phyloP scores from a whole-genome alignment of 352 stramenopile species.

The Phytophthora podocarpi region DNA sequence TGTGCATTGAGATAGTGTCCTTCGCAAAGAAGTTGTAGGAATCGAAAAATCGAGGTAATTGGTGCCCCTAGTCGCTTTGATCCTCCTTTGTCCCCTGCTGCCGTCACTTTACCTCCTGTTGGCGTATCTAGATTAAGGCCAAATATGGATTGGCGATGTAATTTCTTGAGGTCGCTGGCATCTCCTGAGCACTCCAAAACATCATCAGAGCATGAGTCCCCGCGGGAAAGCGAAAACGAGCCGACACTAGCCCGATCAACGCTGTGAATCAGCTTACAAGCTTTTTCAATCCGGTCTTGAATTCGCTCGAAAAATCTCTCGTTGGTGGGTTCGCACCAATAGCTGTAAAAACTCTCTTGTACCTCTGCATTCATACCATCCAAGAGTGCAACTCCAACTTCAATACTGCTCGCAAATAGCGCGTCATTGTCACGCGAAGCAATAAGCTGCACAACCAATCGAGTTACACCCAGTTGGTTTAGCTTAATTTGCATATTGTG shows the following conservation, averaged over 20 bases:
- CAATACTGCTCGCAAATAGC: slow-evolving; percentile 61
- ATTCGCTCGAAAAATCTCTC: slow-evolving; percentile 59
- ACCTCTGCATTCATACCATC: slow-evolving; percentile 83
- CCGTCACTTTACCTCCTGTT: not conserved
- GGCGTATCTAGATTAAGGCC: slow-evolving; percentile 11
- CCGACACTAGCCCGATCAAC: slow-evolving; percentile 32
- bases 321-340: slow-evolving; percentile 44
- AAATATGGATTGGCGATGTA: slow-evolving; percentile 27
- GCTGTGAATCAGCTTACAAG: slow-evolving; percentile 46
- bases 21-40: slow-evolving; percentile 76
- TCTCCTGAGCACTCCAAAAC: slow-evolving; percentile 1
- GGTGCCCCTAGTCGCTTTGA: slow-evolving; percentile 25
- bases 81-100: slow-evolving; percentile 10
- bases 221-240: not conserved
- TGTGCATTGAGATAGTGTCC: slow-evolving; percentile 74
- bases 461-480: slow-evolving; percentile 62
- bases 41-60: slow-evolving; percentile 67
- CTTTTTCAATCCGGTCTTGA: slow-evolving; percentile 53
- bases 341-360: slow-evolving; percentile 67
- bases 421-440: slow-evolving; percentile 54
- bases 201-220: not conserved
- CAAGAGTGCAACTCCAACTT: slow-evolving; percentile 68
- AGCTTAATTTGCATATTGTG: slow-evolving; percentile 76
- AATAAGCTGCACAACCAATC: slow-evolving; percentile 71
- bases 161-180: slow-evolving; percentile 10